Conservation (phyloP, 179 eudicot species). For the Actinidia chinensis region DNA sequence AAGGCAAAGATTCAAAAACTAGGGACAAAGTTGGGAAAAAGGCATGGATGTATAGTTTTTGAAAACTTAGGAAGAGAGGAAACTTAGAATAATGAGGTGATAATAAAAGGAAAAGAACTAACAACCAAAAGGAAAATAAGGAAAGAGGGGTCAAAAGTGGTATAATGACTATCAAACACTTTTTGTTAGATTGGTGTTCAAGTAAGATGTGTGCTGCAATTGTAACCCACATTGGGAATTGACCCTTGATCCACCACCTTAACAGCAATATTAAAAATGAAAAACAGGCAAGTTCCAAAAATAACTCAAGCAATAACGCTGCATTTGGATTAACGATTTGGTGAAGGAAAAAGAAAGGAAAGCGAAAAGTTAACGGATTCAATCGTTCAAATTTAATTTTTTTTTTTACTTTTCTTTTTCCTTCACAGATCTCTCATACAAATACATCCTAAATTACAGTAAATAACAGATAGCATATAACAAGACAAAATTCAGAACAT, state of each 20-base stretch:
- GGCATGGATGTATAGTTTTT: neutral
- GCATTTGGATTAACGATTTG: too few relatives aligned
- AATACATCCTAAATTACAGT: neutral
- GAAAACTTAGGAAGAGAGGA: conserved; percentile 13
- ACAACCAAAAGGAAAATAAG: neutral
- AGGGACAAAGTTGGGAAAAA: conserved; percentile 11
- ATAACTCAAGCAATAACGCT: neutral
- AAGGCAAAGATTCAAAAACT: conserved; percentile 6
- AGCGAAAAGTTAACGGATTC: too few relatives aligned
- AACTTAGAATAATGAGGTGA: neutral
- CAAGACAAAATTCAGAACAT: neutral
- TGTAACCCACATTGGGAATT: neutral
- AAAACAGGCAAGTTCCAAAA: too few relatives aligned
- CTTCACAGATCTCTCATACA: too few relatives aligned
- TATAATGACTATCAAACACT: conserved; percentile 14
- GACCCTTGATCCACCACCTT: neutral
- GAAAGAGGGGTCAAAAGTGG: conserved; percentile 21
- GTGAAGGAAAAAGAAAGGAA: too few relatives aligned
- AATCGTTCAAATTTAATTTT: too few relatives aligned
- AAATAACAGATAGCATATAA: neutral
- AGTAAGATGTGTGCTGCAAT: neutral
- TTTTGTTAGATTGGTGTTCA: neutral
- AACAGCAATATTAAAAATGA: neutral
- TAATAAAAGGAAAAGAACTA: conserved; percentile 10
- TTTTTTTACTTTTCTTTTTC: too few relatives aligned